Base-by-base conservation (phyloP, 495 filamentous ascomycete genomes). In the Hypoxylon subgilvum region DNA sequence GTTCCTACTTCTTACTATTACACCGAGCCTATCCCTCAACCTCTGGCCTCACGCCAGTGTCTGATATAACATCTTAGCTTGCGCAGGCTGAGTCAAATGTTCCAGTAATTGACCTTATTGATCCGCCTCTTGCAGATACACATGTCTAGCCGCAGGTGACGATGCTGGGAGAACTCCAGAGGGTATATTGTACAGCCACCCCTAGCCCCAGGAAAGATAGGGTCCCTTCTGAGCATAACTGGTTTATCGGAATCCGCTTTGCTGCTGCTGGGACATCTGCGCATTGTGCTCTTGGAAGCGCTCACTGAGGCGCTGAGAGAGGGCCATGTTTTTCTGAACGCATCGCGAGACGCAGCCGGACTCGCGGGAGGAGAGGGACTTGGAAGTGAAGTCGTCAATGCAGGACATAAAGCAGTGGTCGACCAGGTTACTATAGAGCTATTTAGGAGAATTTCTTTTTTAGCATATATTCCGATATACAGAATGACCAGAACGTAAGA, bases 361-460 rank as follows among this genome's bases (percentile, higher is more conserved):
- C 75, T 99, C 94, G 62, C 89, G 86, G 57, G 83, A 78, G 48
- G 86, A 84, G 25, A 99, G 84, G 5, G 90, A 90, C 79, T 97
- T 97, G 80, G 90, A 94, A 69, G 91, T 96, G 84, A 99, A 99
- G 79, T 97, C 93, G 73, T 91, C 93, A 74, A 97, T 85, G 78
- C 94, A 99, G 77, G 94, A 86, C 69, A 91, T 87, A 81, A 98
- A 98, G 83, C 94, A 98, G 71, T 88, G 79, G 65, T 95, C 89
- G 55, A 97, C 92, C 54, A 99, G 87, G 76, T 88, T 91, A 71
- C 91, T 93, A 79, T 97, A 97, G 86, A 96, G 91, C 94, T 98
- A 67, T 39, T 45, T 19, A 31, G 18, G 17, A 17, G 25, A 58
- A 9, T 25, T 1, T 34, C 31, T 12, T 10, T 13, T 34, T 34